These are phyloP conservation scores for Clitocybe nebularis DNA, from an alignment of 1,284 basidiomycete genomes.

Conservation along the genomic window DNA sequence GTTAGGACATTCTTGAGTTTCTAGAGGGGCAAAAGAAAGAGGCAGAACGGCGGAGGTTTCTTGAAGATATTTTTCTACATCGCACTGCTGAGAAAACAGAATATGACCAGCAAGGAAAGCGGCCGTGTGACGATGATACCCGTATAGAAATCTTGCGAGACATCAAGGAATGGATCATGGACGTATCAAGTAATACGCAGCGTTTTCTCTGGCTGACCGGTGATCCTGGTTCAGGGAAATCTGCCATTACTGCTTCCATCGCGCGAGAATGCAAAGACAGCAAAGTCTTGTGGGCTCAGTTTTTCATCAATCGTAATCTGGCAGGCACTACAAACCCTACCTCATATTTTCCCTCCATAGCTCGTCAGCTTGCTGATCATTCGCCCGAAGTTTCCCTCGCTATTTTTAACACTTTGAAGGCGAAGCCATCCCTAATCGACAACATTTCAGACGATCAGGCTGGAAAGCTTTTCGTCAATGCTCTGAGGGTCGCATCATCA, in stretches of 20 bases:
- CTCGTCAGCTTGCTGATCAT: conserved; percentile 7
- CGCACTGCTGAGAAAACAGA: too few relatives aligned
- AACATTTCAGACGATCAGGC: conserved; percentile 7
- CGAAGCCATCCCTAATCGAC: conserved; percentile 7
- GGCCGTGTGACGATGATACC: conserved; percentile 8
- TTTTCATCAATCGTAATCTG: conserved; percentile 11
- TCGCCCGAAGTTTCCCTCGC: neutral
- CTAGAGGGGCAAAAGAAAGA: too few relatives aligned
- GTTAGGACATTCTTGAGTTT: too few relatives aligned
- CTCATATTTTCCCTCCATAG: conserved; percentile 10
- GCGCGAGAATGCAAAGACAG: conserved; percentile 6
- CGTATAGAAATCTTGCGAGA: conserved; percentile 7
- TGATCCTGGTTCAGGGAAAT: conserved; percentile 12
- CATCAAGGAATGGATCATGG: conserved; percentile 7
- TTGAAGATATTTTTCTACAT: too few relatives aligned
- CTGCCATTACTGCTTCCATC: conserved; percentile 10
- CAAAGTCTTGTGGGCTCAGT: conserved; percentile 9
- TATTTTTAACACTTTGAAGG: conserved; percentile 5
- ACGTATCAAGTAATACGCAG: neutral
- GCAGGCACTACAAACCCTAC: conserved; percentile 6
- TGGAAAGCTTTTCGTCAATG: conserved; percentile 7
- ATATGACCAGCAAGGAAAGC: conserved; percentile 11
- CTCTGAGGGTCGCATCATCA: conserved; percentile 1
- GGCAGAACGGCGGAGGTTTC: too few relatives aligned
- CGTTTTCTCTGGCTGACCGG: conserved; percentile 11